Percentiles rank a stretch among this genome's conserved stretches.
phyloP scores from a whole-genome alignment of 176 grass and related monocot species.

The Raddia distichophylla region DNA sequence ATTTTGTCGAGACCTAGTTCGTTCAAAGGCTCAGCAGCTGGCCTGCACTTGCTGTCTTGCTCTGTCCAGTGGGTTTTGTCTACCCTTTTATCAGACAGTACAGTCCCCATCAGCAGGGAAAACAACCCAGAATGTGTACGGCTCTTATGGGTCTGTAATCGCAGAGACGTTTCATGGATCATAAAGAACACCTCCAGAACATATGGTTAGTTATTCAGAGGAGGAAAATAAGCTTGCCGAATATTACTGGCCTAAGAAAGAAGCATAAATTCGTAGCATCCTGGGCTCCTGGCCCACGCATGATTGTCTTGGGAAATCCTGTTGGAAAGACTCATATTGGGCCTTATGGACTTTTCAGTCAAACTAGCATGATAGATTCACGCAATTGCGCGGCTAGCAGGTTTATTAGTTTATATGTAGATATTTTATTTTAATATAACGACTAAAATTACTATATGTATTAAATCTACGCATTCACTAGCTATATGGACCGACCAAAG shows the following conservation, averaged over 20 bases:
- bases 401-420: no score
- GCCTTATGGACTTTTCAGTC: background rate
- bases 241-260: background rate
- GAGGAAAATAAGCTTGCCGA: background rate
- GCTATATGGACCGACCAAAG: no score
- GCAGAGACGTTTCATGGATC: background rate
- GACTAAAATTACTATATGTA: no score
- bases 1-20: slow-evolving; percentile 31
- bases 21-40: slow-evolving; percentile 24
- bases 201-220: background rate
- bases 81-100: background rate
- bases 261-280: background rate
- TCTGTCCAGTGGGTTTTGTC: slow-evolving; percentile 15
- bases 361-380: background rate
- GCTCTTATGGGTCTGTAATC: background rate
- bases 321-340: background rate
- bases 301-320: background rate
- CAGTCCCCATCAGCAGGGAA: no score
- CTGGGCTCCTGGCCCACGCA: background rate
- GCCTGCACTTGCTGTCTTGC: background rate
- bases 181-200: background rate
- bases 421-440: no score
- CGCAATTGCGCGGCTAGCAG: no score
- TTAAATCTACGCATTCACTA: no score
- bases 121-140: background rate